These are phyloP conservation scores for Rubia peregrina DNA, from an alignment of 305 asterid species.

Conservation along the genomic window DNA sequence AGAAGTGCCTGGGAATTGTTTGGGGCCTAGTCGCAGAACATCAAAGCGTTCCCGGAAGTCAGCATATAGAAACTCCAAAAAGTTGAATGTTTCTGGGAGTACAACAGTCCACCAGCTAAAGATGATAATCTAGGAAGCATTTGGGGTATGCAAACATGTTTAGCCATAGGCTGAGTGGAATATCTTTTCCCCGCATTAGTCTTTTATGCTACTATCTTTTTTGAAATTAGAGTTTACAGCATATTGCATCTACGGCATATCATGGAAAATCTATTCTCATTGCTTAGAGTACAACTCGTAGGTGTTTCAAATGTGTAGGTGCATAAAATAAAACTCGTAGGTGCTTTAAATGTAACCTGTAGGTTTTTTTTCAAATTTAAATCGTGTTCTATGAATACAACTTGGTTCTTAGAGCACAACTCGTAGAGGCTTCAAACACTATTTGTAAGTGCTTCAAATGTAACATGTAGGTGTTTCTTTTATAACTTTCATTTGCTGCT, in stretches of 20 bases:
- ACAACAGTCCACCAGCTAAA: slow-evolving; percentile 89
- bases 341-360: no score
- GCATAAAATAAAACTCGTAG: no score
- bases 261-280: no score
- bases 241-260: neutral
- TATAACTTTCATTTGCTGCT: no score
- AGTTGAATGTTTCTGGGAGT: slow-evolving; percentile 73
- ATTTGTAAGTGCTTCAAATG: no score
- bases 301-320: no score
- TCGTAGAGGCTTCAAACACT: no score
- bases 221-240: neutral
- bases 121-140: slow-evolving; percentile 99
- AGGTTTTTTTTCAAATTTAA: no score
- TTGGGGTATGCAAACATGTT: slow-evolving; percentile 54
- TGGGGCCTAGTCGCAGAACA: slow-evolving; percentile 75
- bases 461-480: no score
- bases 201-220: neutral
- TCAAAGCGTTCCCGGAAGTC: slow-evolving; percentile 93
- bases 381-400: no score
- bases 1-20: slow-evolving; percentile 61
- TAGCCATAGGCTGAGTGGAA: neutral
- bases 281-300: no score
- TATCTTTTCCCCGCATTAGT: neutral
- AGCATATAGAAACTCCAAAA: slow-evolving; percentile 73
- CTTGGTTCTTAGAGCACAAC: no score